Base-by-base conservation (phyloP, 1,139 yeast genomes). In the Wickerhamomyces sp. region DNA sequence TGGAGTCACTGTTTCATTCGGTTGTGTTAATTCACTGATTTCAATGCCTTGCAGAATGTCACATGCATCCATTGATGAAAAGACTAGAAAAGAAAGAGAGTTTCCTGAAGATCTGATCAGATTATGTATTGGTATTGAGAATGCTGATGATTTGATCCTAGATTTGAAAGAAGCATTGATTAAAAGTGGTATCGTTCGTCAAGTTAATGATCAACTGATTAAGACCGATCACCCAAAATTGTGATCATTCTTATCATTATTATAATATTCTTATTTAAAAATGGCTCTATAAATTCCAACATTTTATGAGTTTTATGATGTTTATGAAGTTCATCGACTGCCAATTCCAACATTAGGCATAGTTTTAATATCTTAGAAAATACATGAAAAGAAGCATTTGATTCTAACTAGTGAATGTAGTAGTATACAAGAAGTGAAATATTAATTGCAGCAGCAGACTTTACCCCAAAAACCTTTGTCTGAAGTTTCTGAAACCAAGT, bases 21-120 rank as follows among this genome's bases (percentile, higher is more conserved):
- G 97, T 16, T 85, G 96, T 61, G 96, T 90, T 42, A 87, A 88
- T 64, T 86, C 96, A 16, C 71, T 90, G 55, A 87, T 90, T 43
- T 84, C 94, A 35, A 77, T 89, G 83, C 97, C 97, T 12, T 87
- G 96, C 63, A 78, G 78, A 61, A 89, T 89, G 97, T 86, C 96
- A 3, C 97, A 89, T 59, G 97, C 97, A n/a, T 82, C 96, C 6
- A 89, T 90, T 48, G 96, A 88, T 56, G 83, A 89, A 28, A 79
- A 85, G 55, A 81, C 89, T 8, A 76, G 96, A 60, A 81, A 81
- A 44, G 95, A 85, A 61, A 76, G 97, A 58, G 88, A 81, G 30
- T 81, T 89, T 65, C 96, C 97, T 2, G 96, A 89, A 62, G 97
- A 90, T 60, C 70, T 89, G 56, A 80, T 89, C 54, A 74, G 97